These are phyloP conservation scores for Neurospora sp. DNA, from an alignment of 495 filamentous ascomycete species.

Conservation along the genomic window DNA sequence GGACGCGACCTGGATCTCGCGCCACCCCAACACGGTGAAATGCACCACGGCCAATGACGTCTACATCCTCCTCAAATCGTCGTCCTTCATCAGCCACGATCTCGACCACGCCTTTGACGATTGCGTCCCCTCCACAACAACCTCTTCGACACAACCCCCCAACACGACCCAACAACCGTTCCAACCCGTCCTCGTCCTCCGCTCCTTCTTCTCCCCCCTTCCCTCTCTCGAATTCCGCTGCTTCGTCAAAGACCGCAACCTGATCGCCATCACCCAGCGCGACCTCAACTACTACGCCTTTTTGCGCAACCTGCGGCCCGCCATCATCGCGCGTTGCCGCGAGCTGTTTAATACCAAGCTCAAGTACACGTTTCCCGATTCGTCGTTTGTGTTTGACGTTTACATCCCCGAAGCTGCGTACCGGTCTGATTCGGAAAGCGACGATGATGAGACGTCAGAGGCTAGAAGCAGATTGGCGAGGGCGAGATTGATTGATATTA, in stretches of 20 bases:
- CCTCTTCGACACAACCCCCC: background rate
- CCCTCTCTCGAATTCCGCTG: conserved; percentile 88
- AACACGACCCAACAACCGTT: background rate
- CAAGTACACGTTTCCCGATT: conserved; percentile 69
- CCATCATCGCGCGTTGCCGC: conserved; percentile 51
- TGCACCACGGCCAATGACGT: conserved; percentile 82
- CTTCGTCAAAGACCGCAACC: conserved; percentile 69
- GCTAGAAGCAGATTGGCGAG: conserved; percentile 26
- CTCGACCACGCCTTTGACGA: conserved; percentile 87
- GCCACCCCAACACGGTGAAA: conserved; percentile 77
- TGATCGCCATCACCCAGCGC: conserved; percentile 80
- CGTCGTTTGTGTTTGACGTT: conserved; percentile 78
- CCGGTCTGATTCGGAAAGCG: conserved; percentile 44
- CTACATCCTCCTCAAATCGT: conserved; percentile 85
- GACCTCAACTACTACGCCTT: conserved; percentile 88
- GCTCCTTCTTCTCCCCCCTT: conserved; percentile 79
- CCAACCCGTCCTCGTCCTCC: conserved; percentile 54
- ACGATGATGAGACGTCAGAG: conserved; percentile 13
- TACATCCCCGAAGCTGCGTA: conserved; percentile 75
- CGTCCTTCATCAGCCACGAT: conserved; percentile 89
- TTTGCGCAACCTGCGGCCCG: conserved; percentile 51
- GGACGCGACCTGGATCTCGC: conserved; percentile 90
- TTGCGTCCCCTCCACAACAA: conserved; percentile 43
- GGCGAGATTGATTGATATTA: conserved; percentile 86
- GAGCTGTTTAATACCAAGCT: conserved; percentile 61